A percentile compares a stretch with the other conserved stretches of the same genome.
Conservation (phyloP, 768 basidiomycete species). For the Gymnopilus junonius region DNA sequence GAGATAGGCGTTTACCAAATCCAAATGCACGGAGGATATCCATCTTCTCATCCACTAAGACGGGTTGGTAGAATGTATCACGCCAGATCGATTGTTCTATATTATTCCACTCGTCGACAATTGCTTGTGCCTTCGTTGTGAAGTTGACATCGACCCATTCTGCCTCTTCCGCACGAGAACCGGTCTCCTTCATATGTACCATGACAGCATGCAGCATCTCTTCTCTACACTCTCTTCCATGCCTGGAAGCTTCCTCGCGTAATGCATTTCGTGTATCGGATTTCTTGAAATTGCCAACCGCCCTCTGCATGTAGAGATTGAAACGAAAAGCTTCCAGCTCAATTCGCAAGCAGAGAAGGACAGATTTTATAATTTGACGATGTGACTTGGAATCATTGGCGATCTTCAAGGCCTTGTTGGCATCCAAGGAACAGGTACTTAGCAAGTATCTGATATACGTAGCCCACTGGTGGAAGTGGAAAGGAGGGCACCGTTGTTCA, state of each 20-base stretch:
- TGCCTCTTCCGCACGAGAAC: conserved; percentile 28
- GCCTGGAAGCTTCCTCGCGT: conserved; percentile 14
- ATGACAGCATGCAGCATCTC: background rate
- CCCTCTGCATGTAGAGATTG: conserved; percentile 40
- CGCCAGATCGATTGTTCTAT: conserved; percentile 41
- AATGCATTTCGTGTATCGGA: conserved; percentile 23
- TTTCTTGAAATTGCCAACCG: conserved; percentile 27
- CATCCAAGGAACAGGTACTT: conserved; percentile 50
- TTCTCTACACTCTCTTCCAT: background rate
- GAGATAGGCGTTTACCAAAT: conserved; percentile 40
- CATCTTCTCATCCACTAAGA: conserved; percentile 58
- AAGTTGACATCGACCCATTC: conserved; percentile 53
- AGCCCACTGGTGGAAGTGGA: conserved; percentile 47
- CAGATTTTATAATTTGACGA: conserved; percentile 53
- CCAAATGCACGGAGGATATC: conserved; percentile 52
- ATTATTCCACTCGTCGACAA: conserved; percentile 51
- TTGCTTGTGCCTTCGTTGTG: conserved; percentile 32
- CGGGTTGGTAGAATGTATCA: conserved; percentile 52
- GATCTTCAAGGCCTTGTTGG: conserved; percentile 46
- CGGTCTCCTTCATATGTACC: conserved; percentile 6
- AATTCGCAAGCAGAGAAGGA: conserved; percentile 47
- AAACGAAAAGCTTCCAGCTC: conserved; percentile 56
- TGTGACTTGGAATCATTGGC: conserved; percentile 53
- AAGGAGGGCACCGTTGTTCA: conserved; percentile 12
- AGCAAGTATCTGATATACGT: conserved; percentile 51